These are phyloP conservation scores for Wilcoxina mikolae DNA, from an alignment of 495 filamentous ascomycete genomes.

Conservation along the genomic window DNA sequence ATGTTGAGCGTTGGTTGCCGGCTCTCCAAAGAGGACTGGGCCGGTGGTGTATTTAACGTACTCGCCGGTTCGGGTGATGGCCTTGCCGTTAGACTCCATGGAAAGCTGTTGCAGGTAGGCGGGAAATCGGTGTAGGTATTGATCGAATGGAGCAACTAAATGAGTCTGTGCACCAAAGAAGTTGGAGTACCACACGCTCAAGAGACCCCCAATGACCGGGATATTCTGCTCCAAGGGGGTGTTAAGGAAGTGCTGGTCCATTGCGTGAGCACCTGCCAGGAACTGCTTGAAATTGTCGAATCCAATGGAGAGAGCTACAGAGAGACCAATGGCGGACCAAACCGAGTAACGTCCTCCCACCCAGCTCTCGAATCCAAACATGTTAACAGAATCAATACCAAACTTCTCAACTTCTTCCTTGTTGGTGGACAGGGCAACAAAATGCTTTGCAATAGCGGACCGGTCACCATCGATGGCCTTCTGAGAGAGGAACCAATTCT, in stretches of 20 bases:
- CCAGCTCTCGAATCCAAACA: constrained; percentile 98
- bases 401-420: constrained; percentile 91
- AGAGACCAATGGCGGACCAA: constrained; percentile 95
- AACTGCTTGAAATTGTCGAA: constrained; percentile 97
- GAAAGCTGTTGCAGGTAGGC: constrained; percentile 97
- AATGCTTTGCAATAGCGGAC: constrained; percentile 81
- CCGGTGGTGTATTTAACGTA: constrained; percentile 96
- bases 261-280: constrained; percentile 84
- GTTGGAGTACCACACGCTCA: constrained; percentile 97
- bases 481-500: constrained; percentile 85
- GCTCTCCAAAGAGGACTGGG: constrained; percentile 89
- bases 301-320: constrained; percentile 84
- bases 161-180: constrained; percentile 97
- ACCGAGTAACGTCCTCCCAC: constrained; percentile 96
- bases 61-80: constrained; percentile 75
- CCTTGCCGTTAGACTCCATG: constrained; percentile 99
- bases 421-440: constrained; percentile 95
- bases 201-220: constrained; percentile 73
- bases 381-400: constrained; percentile 92
- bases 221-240: constrained; percentile 91
- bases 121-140: constrained; percentile 97
- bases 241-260: constrained; percentile 95
- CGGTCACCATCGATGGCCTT: constrained; percentile 55
- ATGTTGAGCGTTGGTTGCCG: constrained; percentile 97
- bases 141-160: constrained; percentile 93